These are phyloP conservation scores for Cryptococcus neoformans DNA, from an alignment of 1,284 basidiomycete genomes.

Conservation along the genomic window DNA sequence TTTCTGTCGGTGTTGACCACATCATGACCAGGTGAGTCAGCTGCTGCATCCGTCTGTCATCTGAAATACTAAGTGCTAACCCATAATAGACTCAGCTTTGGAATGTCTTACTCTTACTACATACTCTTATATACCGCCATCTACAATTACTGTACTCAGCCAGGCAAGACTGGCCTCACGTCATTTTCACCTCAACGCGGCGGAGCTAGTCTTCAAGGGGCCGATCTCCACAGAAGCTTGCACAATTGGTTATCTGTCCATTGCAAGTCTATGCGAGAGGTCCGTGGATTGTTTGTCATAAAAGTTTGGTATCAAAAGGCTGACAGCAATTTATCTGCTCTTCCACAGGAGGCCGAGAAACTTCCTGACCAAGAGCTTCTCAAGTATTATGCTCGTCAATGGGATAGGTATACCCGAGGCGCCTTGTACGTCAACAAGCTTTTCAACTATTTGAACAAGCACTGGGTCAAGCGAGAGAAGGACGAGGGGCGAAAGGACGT, in stretches of 20 bases:
- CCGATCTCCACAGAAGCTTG: conserved; percentile 88
- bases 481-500: conserved; percentile 96
- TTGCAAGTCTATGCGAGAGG: conserved; percentile 64
- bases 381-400: conserved; percentile 87
- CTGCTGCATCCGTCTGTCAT: background rate
- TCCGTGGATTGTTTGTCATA: conserved; percentile 43
- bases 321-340: conserved; percentile 5
- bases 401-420: conserved; percentile 95
- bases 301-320: background rate
- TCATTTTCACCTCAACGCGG: conserved; percentile 48
- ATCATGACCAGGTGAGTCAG: conserved; percentile 69
- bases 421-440: conserved; percentile 94
- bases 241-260: conserved; percentile 79
- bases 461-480: conserved; percentile 98
- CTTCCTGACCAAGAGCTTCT: conserved; percentile 84
- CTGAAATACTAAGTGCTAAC: background rate
- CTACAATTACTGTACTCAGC: conserved; percentile 88
- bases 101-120: conserved; percentile 88
- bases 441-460: conserved; percentile 95
- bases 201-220: conserved; percentile 92
- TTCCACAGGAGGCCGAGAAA: conserved; percentile 66
- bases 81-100: conserved; percentile 63
- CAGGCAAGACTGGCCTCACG: conserved; percentile 15
- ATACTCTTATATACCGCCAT: conserved; percentile 90
- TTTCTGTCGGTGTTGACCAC: conserved; percentile 85